These are phyloP conservation scores for Dendrobium chrysotoxum DNA, from an alignment of 106 monocot species.

Conservation along the genomic window DNA sequence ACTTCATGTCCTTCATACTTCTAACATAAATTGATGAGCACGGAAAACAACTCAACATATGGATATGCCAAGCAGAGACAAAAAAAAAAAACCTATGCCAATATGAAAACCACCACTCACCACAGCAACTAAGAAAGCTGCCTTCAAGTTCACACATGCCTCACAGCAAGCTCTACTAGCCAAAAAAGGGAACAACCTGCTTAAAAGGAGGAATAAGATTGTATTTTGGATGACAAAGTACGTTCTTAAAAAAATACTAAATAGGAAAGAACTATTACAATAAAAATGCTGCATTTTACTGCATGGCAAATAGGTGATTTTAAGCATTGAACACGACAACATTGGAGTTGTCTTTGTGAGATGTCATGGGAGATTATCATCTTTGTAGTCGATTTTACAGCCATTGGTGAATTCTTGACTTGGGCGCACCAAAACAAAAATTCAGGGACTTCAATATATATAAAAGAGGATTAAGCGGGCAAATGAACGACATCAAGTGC, in stretches of 20 bases:
- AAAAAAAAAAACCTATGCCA: neutral
- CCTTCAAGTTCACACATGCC: slow-evolving; percentile 92
- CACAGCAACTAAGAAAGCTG: slow-evolving; percentile 94
- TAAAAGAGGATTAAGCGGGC: neutral
- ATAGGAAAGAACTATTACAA: neutral
- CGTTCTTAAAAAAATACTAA: neutral
- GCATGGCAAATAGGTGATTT: neutral
- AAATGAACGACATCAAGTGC: neutral
- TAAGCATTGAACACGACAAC: neutral
- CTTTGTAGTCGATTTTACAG: neutral
- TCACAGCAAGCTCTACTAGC: slow-evolving; percentile 95
- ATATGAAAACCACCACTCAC: slow-evolving; percentile 40
- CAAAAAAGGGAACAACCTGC: slow-evolving; percentile 98
- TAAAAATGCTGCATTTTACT: neutral
- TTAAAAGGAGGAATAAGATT: slow-evolving; percentile 3
- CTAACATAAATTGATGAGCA: neutral
- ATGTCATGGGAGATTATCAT: neutral
- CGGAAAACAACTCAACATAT: too few species aligned
- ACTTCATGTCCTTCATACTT: neutral
- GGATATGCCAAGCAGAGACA: neutral
- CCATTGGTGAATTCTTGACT: neutral
- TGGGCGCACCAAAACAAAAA: neutral
- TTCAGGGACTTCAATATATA: neutral
- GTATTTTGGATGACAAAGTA: neutral
- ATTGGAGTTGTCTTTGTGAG: neutral